phyloP scores from a whole-genome alignment of 2,329 filamentous ascomycete species.

The Cercospora canescens region DNA sequence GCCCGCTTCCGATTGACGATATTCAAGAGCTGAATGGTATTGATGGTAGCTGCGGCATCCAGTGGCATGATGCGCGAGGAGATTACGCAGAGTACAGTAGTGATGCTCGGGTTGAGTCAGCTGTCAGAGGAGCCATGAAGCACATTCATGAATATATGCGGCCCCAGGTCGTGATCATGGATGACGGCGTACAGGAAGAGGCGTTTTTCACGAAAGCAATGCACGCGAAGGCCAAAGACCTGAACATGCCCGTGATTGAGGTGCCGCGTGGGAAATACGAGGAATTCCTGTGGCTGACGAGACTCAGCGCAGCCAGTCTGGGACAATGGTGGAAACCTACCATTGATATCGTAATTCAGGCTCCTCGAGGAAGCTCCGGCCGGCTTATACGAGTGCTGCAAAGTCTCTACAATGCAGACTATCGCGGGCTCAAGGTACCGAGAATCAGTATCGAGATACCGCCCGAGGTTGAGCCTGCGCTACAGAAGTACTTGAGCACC shows the following conservation, averaged over 20 bases:
- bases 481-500: slow-evolving; percentile 60
- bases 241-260: slow-evolving; percentile 68
- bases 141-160: slow-evolving; percentile 74
- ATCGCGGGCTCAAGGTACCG: slow-evolving; percentile 67
- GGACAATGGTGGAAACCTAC: slow-evolving; percentile 74
- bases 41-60: slow-evolving; percentile 64
- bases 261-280: slow-evolving; percentile 65
- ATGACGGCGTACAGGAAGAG: slow-evolving; percentile 68
- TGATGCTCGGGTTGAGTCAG: slow-evolving; percentile 66
- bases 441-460: slow-evolving; percentile 85
- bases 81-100: slow-evolving; percentile 71
- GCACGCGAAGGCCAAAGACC: slow-evolving; percentile 53
- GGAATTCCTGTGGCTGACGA: slow-evolving; percentile 73
- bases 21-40: slow-evolving; percentile 78
- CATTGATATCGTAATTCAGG: slow-evolving; percentile 83
- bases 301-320: slow-evolving; percentile 72
- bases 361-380: slow-evolving; percentile 67
- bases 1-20: slow-evolving; percentile 66
- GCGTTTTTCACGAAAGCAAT: slow-evolving; percentile 64
- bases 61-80: slow-evolving; percentile 72
- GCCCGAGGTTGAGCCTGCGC: slow-evolving; percentile 63
- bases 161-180: slow-evolving; percentile 74
- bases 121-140: slow-evolving; percentile 64
- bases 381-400: slow-evolving; percentile 73
- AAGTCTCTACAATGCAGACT: slow-evolving; percentile 75